These are phyloP conservation scores for Neurospora tetrasperma DNA, from an alignment of 495 filamentous ascomycete species.

Conservation along the genomic window DNA sequence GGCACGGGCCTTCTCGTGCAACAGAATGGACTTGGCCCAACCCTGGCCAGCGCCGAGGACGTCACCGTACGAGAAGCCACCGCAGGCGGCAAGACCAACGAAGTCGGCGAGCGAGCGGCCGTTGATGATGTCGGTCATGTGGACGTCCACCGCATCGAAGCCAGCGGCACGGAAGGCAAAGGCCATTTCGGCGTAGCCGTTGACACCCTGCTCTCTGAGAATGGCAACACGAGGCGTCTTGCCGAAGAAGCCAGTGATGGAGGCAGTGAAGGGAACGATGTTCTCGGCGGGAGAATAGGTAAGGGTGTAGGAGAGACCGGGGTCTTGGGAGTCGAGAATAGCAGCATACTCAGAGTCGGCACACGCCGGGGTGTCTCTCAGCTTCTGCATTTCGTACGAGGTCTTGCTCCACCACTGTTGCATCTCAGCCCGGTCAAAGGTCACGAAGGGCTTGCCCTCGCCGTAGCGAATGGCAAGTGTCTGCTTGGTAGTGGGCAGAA, in stretches of 20 bases:
- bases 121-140: constrained; percentile 90
- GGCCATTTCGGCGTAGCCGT: constrained; percentile 91
- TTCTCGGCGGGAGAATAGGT: constrained; percentile 74
- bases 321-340: constrained; percentile 66
- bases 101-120: constrained; percentile 71
- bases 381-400: constrained; percentile 81
- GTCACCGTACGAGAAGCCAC: constrained; percentile 96
- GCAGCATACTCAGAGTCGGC: constrained; percentile 76
- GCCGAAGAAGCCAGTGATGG: constrained; percentile 57
- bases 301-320: constrained; percentile 77
- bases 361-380: constrained; percentile 79
- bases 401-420: constrained; percentile 85
- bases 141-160: constrained; percentile 85
- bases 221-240: constrained; percentile 83
- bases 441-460: constrained; percentile 47
- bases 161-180: constrained; percentile 90
- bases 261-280: constrained; percentile 58
- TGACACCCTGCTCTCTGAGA: constrained; percentile 88
- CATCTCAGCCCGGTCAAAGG: constrained; percentile 56
- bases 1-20: constrained; percentile 63
- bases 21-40: constrained; percentile 90
- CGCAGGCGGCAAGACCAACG: constrained; percentile 82
- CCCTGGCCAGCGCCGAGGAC: constrained; percentile 90
- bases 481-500: constrained; percentile 61
- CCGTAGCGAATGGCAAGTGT: constrained; percentile 65